Evolutionary conservation across 2,329 filamentous ascomycete species (phyloP).

Genomic region (Metarhizium brunneum): DNA sequence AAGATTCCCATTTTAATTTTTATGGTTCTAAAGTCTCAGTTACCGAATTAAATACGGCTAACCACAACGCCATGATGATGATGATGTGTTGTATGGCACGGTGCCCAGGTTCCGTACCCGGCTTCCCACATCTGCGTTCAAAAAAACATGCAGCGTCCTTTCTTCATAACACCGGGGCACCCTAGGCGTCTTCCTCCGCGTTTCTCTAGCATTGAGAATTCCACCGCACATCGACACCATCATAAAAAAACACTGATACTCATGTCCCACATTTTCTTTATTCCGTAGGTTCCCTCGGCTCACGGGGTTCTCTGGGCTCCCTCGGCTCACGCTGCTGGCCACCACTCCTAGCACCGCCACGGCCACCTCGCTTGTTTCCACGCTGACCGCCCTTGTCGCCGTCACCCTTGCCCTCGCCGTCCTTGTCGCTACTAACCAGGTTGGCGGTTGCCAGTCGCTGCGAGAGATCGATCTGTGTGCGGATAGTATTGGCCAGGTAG

Average conservation of each 20-base stretch:
- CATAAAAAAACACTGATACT: not conserved
- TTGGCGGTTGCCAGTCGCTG: slow-evolving; percentile 83
- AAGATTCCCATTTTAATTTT: slow-evolving; percentile 10
- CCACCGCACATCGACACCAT: not conserved
- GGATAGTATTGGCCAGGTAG: slow-evolving; percentile 96
- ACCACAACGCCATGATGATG: slow-evolving; percentile 29
- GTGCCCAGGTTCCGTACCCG: slow-evolving; percentile 20
- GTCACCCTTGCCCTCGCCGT: slow-evolving; percentile 37
- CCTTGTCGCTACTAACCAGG: slow-evolving; percentile 42
- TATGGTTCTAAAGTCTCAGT: slow-evolving; percentile 22
- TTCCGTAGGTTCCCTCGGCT: slow-evolving; percentile 23
- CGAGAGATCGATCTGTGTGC: slow-evolving; percentile 96
- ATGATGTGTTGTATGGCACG: slow-evolving; percentile 20
- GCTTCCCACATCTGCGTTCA: not conserved
- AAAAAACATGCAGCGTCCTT: not conserved
- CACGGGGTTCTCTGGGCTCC: slow-evolving; percentile 31
- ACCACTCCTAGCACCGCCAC: slow-evolving; percentile 41
- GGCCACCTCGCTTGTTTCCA: slow-evolving; percentile 40
- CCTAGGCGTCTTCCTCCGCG: not conserved
- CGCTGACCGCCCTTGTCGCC: slow-evolving; percentile 36
- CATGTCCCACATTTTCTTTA: slow-evolving; percentile 13
- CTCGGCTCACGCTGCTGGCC: slow-evolving; percentile 42
- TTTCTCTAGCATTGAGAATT: slow-evolving; percentile 2
- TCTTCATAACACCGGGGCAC: slow-evolving; percentile 3
- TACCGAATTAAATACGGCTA: slow-evolving; percentile 20